Conservation (phyloP, 495 filamentous ascomycete genomes). For the Aspergillus nidulans region DNA sequence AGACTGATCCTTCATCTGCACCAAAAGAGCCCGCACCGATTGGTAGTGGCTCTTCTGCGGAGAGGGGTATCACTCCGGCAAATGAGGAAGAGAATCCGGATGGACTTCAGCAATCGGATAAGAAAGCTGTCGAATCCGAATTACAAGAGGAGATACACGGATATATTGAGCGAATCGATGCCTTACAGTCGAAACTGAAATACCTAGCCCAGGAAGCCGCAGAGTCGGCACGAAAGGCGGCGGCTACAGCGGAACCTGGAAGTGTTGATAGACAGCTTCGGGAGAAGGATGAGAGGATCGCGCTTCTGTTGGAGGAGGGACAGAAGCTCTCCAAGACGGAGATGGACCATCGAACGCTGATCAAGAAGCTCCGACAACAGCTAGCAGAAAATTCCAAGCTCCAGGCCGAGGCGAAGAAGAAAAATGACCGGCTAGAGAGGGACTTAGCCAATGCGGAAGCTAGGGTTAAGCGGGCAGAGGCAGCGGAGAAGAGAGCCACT, state of each 20-base stretch:
- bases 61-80: conserved; percentile 4
- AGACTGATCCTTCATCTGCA: background rate
- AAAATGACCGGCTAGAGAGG: conserved; percentile 62
- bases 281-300: conserved; percentile 87
- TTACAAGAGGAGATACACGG: conserved; percentile 75
- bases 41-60: conserved; percentile 14
- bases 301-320: conserved; percentile 85
- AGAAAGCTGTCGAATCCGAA: conserved; percentile 56
- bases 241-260: conserved; percentile 54
- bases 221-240: conserved; percentile 63
- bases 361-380: conserved; percentile 81
- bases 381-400: conserved; percentile 50
- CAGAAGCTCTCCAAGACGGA: conserved; percentile 84
- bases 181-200: conserved; percentile 82
- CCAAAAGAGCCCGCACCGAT: conserved; percentile 13
- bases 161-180: conserved; percentile 88
- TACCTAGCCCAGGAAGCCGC: conserved; percentile 78
- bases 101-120: conserved; percentile 49
- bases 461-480: conserved; percentile 59
- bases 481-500: conserved; percentile 59
- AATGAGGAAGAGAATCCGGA: conserved; percentile 34
- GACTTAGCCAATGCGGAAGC: conserved; percentile 55
- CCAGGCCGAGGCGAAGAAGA: conserved; percentile 43
- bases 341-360: conserved; percentile 71
- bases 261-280: conserved; percentile 72